These are phyloP conservation scores for Exophiala xenobiotica DNA, from an alignment of 2,329 filamentous ascomycete genomes.

Conservation along the genomic window DNA sequence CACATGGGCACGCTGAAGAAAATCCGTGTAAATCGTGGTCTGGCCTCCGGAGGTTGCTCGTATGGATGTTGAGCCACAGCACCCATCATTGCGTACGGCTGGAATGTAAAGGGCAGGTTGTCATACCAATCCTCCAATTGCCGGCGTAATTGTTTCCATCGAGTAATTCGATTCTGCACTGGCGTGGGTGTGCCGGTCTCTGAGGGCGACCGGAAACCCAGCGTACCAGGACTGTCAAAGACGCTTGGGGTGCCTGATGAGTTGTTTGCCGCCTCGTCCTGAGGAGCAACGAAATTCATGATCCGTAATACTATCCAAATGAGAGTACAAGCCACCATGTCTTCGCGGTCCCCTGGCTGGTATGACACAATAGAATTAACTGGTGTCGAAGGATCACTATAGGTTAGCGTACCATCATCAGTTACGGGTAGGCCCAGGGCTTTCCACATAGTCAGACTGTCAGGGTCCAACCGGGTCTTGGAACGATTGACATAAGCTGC, in stretches of 20 bases:
- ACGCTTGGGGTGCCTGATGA: slow-evolving; percentile 40
- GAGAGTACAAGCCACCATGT: slow-evolving; percentile 63
- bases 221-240: slow-evolving; percentile 33
- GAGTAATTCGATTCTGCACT: slow-evolving; percentile 38
- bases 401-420: slow-evolving; percentile 42
- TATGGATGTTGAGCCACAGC: slow-evolving; percentile 35
- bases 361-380: slow-evolving; percentile 18
- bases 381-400: slow-evolving; percentile 17
- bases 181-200: slow-evolving; percentile 50
- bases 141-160: slow-evolving; percentile 56
- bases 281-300: slow-evolving; percentile 58
- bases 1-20: slow-evolving; percentile 66
- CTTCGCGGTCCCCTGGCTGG: slow-evolving; percentile 48
- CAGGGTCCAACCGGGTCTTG: slow-evolving; percentile 60
- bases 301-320: slow-evolving; percentile 67
- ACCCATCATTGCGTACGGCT: slow-evolving; percentile 53
- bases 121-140: slow-evolving; percentile 61
- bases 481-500: slow-evolving; percentile 64
- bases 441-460: slow-evolving; percentile 63
- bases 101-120: slow-evolving; percentile 60
- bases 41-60: slow-evolving; percentile 36
- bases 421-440: slow-evolving; percentile 60
- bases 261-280: slow-evolving; percentile 12
- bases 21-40: slow-evolving; percentile 47
- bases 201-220: slow-evolving; percentile 4